phyloP scores from a whole-genome alignment of 805 yeast genomes.

The Candida tallmaniae region DNA sequence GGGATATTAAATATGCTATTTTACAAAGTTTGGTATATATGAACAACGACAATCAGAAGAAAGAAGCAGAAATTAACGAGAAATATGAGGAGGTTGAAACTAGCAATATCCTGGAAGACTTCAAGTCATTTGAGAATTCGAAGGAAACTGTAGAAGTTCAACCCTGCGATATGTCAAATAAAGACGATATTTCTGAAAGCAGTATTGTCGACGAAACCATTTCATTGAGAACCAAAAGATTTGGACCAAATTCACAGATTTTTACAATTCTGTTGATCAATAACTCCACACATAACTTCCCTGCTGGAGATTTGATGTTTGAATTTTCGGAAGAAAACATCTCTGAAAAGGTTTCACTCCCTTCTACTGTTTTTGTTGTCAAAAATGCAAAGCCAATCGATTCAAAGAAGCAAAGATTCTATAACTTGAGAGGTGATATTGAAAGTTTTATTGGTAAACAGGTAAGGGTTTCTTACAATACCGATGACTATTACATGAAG shows the following conservation, averaged over 20 bases:
- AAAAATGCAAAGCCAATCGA: constrained; percentile 21
- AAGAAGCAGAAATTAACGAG: constrained; percentile 1
- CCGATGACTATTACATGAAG: constrained; percentile 11
- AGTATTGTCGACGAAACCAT: neutral
- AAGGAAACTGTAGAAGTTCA: constrained; percentile 4
- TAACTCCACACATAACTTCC: constrained; percentile 16
- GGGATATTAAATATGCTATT: constrained; percentile 19
- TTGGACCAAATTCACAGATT: constrained; percentile 15
- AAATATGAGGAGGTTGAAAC: neutral
- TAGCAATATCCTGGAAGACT: neutral
- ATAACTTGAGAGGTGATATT: constrained; percentile 20
- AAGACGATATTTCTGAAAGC: neutral
- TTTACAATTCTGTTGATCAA: constrained; percentile 23
- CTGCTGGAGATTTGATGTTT: constrained; percentile 26
- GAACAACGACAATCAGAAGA: neutral
- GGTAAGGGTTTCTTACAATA: constrained; percentile 16
- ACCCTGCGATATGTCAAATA: neutral
- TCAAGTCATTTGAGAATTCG: neutral
- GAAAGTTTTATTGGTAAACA: constrained; percentile 14
- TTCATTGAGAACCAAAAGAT: constrained; percentile 11
- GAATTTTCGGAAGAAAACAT: constrained; percentile 16
- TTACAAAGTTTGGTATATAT: constrained; percentile 17
- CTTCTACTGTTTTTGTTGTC: too few species aligned
- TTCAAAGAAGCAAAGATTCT: constrained; percentile 23
- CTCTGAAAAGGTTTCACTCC: constrained; percentile 12